phyloP scores from a whole-genome alignment of 164 flowering plant genomes.

The grape (Vitis vinifera) region DNA sequence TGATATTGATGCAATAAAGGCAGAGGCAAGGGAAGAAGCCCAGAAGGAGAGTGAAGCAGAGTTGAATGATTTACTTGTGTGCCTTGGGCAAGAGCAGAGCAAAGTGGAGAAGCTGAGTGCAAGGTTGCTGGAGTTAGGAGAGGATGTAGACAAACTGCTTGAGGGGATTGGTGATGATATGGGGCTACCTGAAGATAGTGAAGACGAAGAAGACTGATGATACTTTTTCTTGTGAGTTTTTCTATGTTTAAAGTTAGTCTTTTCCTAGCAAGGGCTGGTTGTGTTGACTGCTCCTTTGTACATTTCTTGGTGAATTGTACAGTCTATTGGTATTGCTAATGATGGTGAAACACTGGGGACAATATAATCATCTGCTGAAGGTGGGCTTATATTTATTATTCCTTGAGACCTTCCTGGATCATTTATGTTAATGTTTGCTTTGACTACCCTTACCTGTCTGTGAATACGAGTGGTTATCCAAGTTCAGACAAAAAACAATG shows the following conservation, averaged over 20 bases:
- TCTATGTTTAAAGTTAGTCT: no score
- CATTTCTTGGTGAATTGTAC: conserved; percentile 17
- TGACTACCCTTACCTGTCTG: no score
- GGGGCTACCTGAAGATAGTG: conserved; percentile 56
- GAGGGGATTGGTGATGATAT: conserved; percentile 89
- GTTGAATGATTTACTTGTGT: conserved; percentile 81
- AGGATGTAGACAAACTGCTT: conserved; percentile 82
- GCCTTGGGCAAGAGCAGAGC: conserved; percentile 97
- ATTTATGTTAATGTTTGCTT: no score
- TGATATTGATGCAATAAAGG: conserved; percentile 64
- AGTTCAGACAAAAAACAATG: no score
- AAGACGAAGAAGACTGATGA: conserved; percentile 54
- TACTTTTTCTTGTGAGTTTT: neutral
- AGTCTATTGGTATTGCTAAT: conserved; percentile 2
- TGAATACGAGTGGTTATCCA: no score
- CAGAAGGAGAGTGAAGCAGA: conserved; percentile 90
- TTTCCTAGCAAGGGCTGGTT: neutral
- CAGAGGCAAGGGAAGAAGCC: conserved; percentile 88
- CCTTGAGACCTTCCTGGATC: no score
- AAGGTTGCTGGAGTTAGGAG: conserved; percentile 78
- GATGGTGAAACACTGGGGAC: neutral
- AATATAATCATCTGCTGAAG: no score
- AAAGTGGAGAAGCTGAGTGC: conserved; percentile 80
- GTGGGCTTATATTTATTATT: no score
- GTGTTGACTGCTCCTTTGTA: conserved; percentile 1